Conservation (phyloP, 768 basidiomycete species). For the Fistulinella prunicolor region DNA sequence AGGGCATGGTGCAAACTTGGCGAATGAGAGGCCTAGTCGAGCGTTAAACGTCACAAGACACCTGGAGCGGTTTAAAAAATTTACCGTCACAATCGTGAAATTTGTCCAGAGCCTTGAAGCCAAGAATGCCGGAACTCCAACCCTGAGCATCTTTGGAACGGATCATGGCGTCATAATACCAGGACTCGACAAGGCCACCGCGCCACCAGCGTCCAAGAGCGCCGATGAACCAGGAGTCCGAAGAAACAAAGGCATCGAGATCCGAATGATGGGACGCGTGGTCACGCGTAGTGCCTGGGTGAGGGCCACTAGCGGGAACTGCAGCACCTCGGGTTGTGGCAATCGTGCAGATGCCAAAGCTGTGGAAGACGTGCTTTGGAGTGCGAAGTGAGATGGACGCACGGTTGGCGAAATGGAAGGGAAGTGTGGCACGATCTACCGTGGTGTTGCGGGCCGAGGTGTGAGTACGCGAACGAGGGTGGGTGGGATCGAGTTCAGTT, state of each 20-base stretch:
- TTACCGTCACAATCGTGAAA: slow-evolving; percentile 66
- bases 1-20: slow-evolving; percentile 46
- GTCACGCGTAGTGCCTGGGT: slow-evolving; percentile 33
- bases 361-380: slow-evolving; percentile 83
- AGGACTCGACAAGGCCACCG: slow-evolving; percentile 76
- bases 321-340: slow-evolving; percentile 45
- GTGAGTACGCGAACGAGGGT: slow-evolving; percentile 25
- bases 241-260: slow-evolving; percentile 48
- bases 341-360: slow-evolving; percentile 83
- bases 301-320: slow-evolving; percentile 53
- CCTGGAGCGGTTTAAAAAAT: slow-evolving; percentile 18
- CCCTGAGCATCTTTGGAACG: slow-evolving; percentile 67
- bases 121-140: slow-evolving; percentile 75
- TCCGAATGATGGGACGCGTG: slow-evolving; percentile 29
- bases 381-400: slow-evolving; percentile 92
- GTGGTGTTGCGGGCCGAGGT: slow-evolving; percentile 18
- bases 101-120: slow-evolving; percentile 69
- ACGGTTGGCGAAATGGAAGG: slow-evolving; percentile 86
- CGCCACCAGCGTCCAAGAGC: slow-evolving; percentile 92
- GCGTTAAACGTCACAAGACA: not conserved
- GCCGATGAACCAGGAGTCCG: slow-evolving; percentile 87
- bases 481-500: slow-evolving; percentile 32
- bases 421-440: slow-evolving; percentile 29
- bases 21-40: slow-evolving; percentile 47
- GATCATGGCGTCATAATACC: slow-evolving; percentile 68